phyloP scores from a whole-genome alignment of 352 stramenopile genomes.

The Phytophthora capsici region DNA sequence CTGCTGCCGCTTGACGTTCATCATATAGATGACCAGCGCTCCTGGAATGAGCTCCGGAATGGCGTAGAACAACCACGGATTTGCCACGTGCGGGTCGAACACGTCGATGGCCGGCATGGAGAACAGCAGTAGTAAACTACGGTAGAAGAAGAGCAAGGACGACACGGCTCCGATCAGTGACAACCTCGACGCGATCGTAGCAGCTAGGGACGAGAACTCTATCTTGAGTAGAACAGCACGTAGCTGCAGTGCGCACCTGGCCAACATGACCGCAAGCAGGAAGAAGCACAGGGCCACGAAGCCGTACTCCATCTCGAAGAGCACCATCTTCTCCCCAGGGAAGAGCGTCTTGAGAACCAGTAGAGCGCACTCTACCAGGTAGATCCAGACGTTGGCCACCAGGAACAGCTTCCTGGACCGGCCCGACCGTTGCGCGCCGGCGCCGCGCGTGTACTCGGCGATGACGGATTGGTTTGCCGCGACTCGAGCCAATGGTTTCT shows the following conservation, averaged over 20 bases:
- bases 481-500: slow-evolving; percentile 66
- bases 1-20: slow-evolving; percentile 68
- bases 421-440: slow-evolving; percentile 48
- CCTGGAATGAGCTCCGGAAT: slow-evolving; percentile 76
- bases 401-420: slow-evolving; percentile 72
- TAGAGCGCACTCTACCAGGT: slow-evolving; percentile 74
- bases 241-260: slow-evolving; percentile 57
- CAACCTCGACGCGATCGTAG: slow-evolving; percentile 57
- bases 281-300: slow-evolving; percentile 83
- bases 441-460: slow-evolving; percentile 68
- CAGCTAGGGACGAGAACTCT: slow-evolving; percentile 73
- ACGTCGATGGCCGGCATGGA: slow-evolving; percentile 73
- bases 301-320: slow-evolving; percentile 78
- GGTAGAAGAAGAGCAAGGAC: slow-evolving; percentile 66
- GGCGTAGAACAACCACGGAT: slow-evolving; percentile 81
- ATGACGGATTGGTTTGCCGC: slow-evolving; percentile 79
- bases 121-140: slow-evolving; percentile 66
- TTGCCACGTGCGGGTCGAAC: slow-evolving; percentile 73
- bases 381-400: slow-evolving; percentile 86
- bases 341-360: slow-evolving; percentile 79
- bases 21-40: slow-evolving; percentile 79
- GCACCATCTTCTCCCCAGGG: slow-evolving; percentile 52
- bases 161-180: slow-evolving; percentile 62
- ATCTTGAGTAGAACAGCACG: slow-evolving; percentile 70
- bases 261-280: slow-evolving; percentile 70